Evolutionary conservation across 164 flowering plant genomes (phyloP).

Genomic region (Paratinospora sagittata): DNA sequence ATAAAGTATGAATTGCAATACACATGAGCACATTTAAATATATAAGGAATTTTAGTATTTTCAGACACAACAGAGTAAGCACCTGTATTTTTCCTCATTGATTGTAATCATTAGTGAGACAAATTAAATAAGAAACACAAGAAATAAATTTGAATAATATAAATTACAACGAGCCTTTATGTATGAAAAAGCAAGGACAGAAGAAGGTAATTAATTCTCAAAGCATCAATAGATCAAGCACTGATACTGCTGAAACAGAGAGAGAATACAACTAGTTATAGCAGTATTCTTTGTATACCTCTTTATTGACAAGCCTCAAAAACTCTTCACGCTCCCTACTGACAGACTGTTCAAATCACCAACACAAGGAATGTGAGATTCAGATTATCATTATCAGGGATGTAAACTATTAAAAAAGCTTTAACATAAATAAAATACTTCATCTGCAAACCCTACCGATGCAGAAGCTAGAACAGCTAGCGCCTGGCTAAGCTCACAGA

Average conservation of each 20-base stretch:
- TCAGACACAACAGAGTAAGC: no score
- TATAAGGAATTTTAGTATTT: no score
- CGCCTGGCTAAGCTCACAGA: conserved; percentile 77
- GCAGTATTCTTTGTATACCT: conserved; percentile 41
- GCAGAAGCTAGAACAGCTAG: conserved; percentile 93
- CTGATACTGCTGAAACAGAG: neutral
- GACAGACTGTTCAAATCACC: conserved; percentile 64
- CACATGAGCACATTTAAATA: conserved; percentile 5
- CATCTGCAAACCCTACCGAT: conserved; percentile 50
- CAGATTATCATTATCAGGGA: neutral
- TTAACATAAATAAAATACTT: neutral
- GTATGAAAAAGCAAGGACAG: no score
- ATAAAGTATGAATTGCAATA: no score
- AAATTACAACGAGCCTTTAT: no score
- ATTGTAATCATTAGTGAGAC: no score
- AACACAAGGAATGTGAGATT: conserved; percentile 11
- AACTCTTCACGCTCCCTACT: conserved; percentile 97
- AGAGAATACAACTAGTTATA: neutral
- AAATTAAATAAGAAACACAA: no score
- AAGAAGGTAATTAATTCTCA: no score
- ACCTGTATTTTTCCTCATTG: no score
- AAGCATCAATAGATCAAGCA: no score
- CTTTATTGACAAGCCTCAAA: conserved; percentile 79
- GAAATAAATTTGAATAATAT: no score
- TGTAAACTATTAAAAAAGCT: neutral